Conservation (phyloP, 2,329 filamentous ascomycete species). For the Rutstroemia sp. region DNA sequence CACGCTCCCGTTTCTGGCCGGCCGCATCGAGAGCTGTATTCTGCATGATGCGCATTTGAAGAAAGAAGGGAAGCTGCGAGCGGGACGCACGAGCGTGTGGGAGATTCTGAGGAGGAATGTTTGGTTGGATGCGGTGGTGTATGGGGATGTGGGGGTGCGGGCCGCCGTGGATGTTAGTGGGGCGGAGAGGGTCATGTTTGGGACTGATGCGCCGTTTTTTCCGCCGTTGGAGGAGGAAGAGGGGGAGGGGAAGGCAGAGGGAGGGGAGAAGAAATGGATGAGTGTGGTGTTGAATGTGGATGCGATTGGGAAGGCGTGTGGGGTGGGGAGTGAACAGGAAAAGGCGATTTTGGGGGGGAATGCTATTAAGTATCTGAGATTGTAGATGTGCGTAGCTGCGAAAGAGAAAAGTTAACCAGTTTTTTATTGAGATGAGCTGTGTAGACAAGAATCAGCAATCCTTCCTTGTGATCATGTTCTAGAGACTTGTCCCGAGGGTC, state of each 20-base stretch:
- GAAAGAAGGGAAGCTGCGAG: slow-evolving; percentile 48
- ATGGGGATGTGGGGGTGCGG: slow-evolving; percentile 65
- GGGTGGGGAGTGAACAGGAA: slow-evolving; percentile 37
- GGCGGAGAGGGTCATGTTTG: slow-evolving; percentile 67
- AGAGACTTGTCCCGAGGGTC: too few relatives aligned
- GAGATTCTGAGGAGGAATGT: slow-evolving; percentile 67
- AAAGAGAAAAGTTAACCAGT: not conserved
- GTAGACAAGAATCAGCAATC: too few relatives aligned
- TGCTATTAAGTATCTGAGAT: slow-evolving; percentile 45
- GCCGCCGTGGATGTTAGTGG: slow-evolving; percentile 64
- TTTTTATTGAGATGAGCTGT: too few relatives aligned
- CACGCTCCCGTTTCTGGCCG: slow-evolving; percentile 81
- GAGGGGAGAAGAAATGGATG: slow-evolving; percentile 56
- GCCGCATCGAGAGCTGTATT: slow-evolving; percentile 81
- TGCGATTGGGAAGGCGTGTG: slow-evolving; percentile 47
- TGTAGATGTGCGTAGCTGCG: slow-evolving; percentile 2
- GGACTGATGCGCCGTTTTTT: slow-evolving; percentile 80
- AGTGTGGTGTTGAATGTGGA: slow-evolving; percentile 55
- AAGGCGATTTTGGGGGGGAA: slow-evolving; percentile 53
- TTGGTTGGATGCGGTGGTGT: slow-evolving; percentile 81
- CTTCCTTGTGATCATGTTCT: too few relatives aligned
- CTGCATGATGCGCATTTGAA: slow-evolving; percentile 72
- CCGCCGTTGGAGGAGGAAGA: slow-evolving; percentile 59
- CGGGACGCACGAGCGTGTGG: slow-evolving; percentile 48
- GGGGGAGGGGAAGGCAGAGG: slow-evolving; percentile 58